Evolutionary conservation across 2,329 filamentous ascomycete species (phyloP), one percentile per base, ranked within the genome.

Genomic region (Xylariaceae sp.): DNA sequence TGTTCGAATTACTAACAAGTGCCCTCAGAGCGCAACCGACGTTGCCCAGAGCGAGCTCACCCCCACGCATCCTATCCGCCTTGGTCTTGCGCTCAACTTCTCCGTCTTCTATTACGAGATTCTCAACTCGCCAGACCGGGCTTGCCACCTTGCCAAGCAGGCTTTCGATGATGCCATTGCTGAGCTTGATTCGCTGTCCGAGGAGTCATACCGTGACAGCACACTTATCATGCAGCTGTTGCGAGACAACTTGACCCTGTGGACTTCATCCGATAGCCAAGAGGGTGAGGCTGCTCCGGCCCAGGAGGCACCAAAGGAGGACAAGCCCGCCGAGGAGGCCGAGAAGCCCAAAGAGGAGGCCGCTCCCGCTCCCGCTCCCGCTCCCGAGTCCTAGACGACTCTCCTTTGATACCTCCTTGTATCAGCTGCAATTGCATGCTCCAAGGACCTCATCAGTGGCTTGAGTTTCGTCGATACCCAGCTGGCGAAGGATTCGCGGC

Each of bases 91-190:
- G 69, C 88, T 98, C 70, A 98, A 97, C 89, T 97, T 98, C 87
- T 97, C 93, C 65, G 94, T 97, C 73, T 97, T 97, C 85, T 96
- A 96, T 87, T 96, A 97, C 80, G 95, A 97, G 86, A 97, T 97
- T 77, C 84, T 97, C 75, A 98, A 97, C 89, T 96, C 93, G 31
- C 94, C 93, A 73, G 93, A 97, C 80, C 92, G 91, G 75, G 94
- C 94, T 74, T 98, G 94, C 87, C 94, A 98, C 77, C 88, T 98
- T 68, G 94, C 94, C 79, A 98, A 98, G 88, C 94, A 98, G 84
- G 94, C 95, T 47, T 98, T 98, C 74, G 94, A 98, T 76, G 94
- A 97, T 78, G 94, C 94, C 73, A 97, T 98, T 77, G 94, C 94
- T 74, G 93, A 98, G 87, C 92, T 98, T 71, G 94, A 98, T 84